Conservation (phyloP, 2,329 filamentous ascomycete species). For the Hawksworthiomyces lignivorus region DNA sequence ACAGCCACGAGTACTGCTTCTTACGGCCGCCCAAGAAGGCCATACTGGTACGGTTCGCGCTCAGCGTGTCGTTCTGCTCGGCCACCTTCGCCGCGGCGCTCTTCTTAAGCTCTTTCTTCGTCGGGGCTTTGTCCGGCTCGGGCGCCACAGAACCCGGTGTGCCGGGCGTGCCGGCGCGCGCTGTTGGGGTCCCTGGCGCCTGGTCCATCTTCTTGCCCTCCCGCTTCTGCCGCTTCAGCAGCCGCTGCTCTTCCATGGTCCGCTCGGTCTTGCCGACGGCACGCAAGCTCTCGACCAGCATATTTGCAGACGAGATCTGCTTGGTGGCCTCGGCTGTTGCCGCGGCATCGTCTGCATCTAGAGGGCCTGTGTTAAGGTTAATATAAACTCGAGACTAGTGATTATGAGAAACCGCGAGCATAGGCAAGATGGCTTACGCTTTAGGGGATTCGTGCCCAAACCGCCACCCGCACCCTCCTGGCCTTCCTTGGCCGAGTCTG, state of each 20-base stretch:
- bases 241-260: conserved; percentile 63
- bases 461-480: conserved; percentile 42
- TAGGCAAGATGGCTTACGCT: conserved; percentile 43
- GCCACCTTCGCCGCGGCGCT: conserved; percentile 69
- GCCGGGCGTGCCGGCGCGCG: conserved; percentile 46
- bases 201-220: conserved; percentile 48
- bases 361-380: conserved; percentile 29
- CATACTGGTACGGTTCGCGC: conserved; percentile 74
- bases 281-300: conserved; percentile 42
- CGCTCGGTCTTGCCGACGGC: conserved; percentile 59
- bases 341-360: conserved; percentile 31
- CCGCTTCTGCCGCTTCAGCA: conserved; percentile 59
- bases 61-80: conserved; percentile 70
- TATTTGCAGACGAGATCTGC: conserved; percentile 40
- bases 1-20: conserved; percentile 74
- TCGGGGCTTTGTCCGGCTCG: conserved; percentile 60
- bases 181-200: conserved; percentile 38
- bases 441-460: conserved; percentile 45
- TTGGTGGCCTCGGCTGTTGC: conserved; percentile 16
- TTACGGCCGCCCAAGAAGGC: conserved; percentile 56
- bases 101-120: conserved; percentile 80
- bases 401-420: too few relatives aligned
- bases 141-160: conserved; percentile 57
- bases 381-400: conserved; percentile 3
- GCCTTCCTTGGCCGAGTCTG: conserved; percentile 26